Conservation (phyloP, 495 filamentous ascomycete genomes). For the Podospora australis region DNA sequence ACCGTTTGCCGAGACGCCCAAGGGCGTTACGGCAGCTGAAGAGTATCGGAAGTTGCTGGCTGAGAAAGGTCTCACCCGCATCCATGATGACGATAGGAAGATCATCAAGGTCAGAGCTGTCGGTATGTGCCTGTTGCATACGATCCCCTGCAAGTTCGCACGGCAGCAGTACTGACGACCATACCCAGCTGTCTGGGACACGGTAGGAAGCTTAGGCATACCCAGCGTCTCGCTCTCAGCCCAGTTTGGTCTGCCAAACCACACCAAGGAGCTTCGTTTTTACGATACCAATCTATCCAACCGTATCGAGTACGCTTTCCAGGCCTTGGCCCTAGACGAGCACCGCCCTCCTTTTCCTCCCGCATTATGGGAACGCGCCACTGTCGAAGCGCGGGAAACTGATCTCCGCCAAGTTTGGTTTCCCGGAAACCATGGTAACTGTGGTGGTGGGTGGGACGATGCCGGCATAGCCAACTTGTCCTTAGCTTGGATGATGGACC, state of each 20-base stretch:
- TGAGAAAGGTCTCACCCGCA: slow-evolving; percentile 31
- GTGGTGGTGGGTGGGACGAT: slow-evolving; percentile 51
- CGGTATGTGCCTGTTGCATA: slow-evolving; percentile 12
- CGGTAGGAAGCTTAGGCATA: slow-evolving; percentile 52
- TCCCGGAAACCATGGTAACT: slow-evolving; percentile 59
- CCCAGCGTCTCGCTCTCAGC: slow-evolving; percentile 35
- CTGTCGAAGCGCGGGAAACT: slow-evolving; percentile 31
- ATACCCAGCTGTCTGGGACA: slow-evolving; percentile 54
- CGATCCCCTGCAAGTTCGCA: not conserved
- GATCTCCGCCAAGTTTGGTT: slow-evolving; percentile 70
- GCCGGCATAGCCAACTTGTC: slow-evolving; percentile 53
- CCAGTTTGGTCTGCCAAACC: slow-evolving; percentile 35
- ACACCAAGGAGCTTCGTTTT: slow-evolving; percentile 51
- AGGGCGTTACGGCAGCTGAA: slow-evolving; percentile 27
- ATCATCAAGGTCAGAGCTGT: slow-evolving; percentile 46
- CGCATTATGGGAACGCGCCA: slow-evolving; percentile 51
- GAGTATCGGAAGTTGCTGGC: slow-evolving; percentile 30
- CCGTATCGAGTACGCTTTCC: slow-evolving; percentile 61
- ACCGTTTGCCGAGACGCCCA: slow-evolving; percentile 55
- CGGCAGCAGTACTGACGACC: not conserved
- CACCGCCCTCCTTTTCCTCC: slow-evolving; percentile 57
- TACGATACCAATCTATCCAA: slow-evolving; percentile 54
- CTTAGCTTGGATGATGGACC: slow-evolving; percentile 68
- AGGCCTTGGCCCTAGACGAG: slow-evolving; percentile 70
- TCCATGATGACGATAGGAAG: slow-evolving; percentile 28